Evolutionary conservation across 2,329 filamentous ascomycete genomes (phyloP).

Genomic region (Fusarium penzigii): DNA sequence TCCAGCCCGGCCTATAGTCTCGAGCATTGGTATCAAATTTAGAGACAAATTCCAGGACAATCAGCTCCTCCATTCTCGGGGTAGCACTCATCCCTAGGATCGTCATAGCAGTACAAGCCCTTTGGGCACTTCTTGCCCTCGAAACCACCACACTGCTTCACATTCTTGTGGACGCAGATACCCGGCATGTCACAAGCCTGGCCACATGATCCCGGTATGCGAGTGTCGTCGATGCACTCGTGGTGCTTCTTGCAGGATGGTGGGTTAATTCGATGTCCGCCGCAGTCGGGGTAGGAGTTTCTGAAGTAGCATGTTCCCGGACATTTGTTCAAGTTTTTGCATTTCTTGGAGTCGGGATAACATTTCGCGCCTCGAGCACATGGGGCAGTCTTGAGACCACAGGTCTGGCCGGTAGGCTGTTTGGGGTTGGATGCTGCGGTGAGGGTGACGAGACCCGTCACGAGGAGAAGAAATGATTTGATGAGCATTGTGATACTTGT

Average conservation of each 20-base stretch:
- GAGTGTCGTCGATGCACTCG: conserved; percentile 37
- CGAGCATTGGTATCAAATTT: neutral
- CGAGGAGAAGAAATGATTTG: no score
- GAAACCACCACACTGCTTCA: conserved; percentile 29
- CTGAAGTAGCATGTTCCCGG: conserved; percentile 31
- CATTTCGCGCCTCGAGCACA: conserved; percentile 31
- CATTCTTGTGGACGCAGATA: conserved; percentile 32
- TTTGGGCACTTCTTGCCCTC: conserved; percentile 27
- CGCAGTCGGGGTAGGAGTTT: conserved; percentile 35
- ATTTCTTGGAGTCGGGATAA: conserved; percentile 21
- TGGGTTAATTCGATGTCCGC: conserved; percentile 30
- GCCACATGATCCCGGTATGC: conserved; percentile 30
- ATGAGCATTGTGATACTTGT: no score
- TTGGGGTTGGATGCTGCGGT: neutral
- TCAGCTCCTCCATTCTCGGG: conserved; percentile 31
- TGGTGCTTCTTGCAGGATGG: conserved; percentile 25
- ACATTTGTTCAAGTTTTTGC: conserved; percentile 31
- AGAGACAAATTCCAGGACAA: conserved; percentile 36
- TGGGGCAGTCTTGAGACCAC: conserved; percentile 32
- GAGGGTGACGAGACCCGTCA: conserved; percentile 13
- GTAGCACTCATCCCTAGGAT: conserved; percentile 29
- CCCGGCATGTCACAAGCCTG: conserved; percentile 38
- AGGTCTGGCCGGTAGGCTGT: conserved; percentile 15
- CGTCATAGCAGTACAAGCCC: conserved; percentile 33
- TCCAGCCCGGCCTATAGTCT: no score